Evolutionary conservation across 2,329 filamentous ascomycete genomes (phyloP), one percentile per base, ranked within the genome.

Genomic region (Xylariaceae sp.): DNA sequence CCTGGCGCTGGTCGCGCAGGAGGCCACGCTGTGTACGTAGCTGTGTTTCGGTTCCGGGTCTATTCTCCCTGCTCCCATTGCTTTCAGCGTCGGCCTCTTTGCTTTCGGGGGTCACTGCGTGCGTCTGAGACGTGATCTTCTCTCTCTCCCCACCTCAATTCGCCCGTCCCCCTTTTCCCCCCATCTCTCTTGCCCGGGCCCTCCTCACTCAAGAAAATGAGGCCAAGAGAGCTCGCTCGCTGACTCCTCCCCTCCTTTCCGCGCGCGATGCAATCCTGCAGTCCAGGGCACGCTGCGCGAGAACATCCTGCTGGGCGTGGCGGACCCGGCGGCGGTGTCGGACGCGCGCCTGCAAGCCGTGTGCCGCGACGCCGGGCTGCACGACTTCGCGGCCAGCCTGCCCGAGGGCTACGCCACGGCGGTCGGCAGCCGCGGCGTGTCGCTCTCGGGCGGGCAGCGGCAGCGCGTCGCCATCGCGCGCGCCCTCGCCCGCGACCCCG

Each of bases 1-100:
- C 22, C 64, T 88, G 10, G 80, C 80, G 2, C 68, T 89, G 0
- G 83, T 89, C 1, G 76, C 80, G 3, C 83, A 89, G 55, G 83
- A 89, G 52, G 71, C 83, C 7, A 79, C 77, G 0, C 66, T 89
- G 0, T 87, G n/a, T n/a, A n/a, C n/a, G n/a, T n/a, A n/a, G n/a
- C n/a, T n/a, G n/a, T n/a, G n/a, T n/a, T n/a, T n/a, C n/a, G n/a
- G n/a, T n/a, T n/a, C n/a, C n/a, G n/a, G n/a, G n/a, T n/a, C n/a
- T n/a, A n/a, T n/a, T n/a, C n/a, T n/a, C n/a, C n/a, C n/a, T n/a
- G n/a, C n/a, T n/a, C n/a, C n/a, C n/a, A n/a, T n/a, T n/a, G n/a
- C n/a, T n/a, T n/a, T n/a, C n/a, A n/a, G n/a, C n/a, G n/a, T n/a
- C n/a, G n/a, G n/a, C n/a, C n/a, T n/a, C n/a, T n/a, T n/a, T n/a